Conservation (phyloP, 2,329 filamentous ascomycete species). For the Penicillium sp. region DNA sequence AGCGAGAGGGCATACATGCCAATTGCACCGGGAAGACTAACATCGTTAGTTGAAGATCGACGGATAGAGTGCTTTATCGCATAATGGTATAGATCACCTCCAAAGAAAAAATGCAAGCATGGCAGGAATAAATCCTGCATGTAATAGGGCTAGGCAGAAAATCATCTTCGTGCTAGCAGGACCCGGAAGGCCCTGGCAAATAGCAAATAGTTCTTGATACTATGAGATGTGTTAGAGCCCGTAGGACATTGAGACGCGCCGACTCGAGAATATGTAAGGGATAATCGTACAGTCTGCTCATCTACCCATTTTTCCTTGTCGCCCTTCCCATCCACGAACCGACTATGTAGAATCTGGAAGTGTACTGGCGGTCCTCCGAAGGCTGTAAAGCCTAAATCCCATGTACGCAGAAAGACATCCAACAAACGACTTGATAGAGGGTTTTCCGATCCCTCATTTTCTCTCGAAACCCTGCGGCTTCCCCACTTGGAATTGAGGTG, state of each 20-base stretch:
- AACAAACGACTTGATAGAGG: slow-evolving; percentile 26
- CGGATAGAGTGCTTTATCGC: background rate
- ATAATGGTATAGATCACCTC: slow-evolving; percentile 48
- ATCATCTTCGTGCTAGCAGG: slow-evolving; percentile 71
- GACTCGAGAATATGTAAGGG: too few relatives aligned
- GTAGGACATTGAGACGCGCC: too few relatives aligned
- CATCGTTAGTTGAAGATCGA: background rate
- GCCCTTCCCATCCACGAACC: slow-evolving; percentile 55
- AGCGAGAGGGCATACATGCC: slow-evolving; percentile 69
- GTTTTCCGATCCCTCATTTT: background rate
- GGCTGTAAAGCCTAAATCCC: slow-evolving; percentile 64
- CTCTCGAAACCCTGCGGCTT: background rate
- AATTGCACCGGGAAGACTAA: slow-evolving; percentile 65
- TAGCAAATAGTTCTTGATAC: slow-evolving; percentile 71
- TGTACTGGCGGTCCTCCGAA: slow-evolving; percentile 70
- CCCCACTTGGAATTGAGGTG: slow-evolving; percentile 4
- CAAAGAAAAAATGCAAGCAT: slow-evolving; percentile 63
- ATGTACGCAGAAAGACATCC: slow-evolving; percentile 46
- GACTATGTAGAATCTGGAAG: slow-evolving; percentile 65
- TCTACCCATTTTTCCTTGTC: slow-evolving; percentile 63
- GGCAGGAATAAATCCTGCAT: slow-evolving; percentile 59
- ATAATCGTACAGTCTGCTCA: slow-evolving; percentile 59
- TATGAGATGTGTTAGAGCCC: slow-evolving; percentile 33
- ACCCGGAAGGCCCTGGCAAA: slow-evolving; percentile 67
- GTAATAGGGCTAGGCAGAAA: slow-evolving; percentile 66